Evolutionary conservation across 148 eudicot species (phyloP).

Genomic region (Camellia sinensis): DNA sequence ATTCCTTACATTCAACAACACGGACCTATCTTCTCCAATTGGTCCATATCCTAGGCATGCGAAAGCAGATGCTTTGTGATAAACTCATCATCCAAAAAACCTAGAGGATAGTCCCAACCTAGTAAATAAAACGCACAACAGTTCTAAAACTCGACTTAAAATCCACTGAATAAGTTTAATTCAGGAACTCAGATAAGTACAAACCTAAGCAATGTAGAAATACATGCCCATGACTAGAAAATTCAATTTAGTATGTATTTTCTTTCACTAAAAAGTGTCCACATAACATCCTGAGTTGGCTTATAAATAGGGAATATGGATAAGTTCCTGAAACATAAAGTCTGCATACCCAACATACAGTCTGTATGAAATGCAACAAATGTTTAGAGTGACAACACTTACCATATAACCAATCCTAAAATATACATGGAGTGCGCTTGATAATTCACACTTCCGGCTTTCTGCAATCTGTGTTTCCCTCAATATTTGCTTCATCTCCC

Average conservation of each 20-base stretch:
- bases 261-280: neutral
- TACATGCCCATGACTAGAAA: neutral
- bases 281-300: neutral
- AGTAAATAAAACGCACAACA: too few species aligned
- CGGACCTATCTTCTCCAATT: neutral
- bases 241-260: neutral
- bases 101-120: neutral
- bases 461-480: constrained; percentile 86
- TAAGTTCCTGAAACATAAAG: neutral
- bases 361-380: neutral
- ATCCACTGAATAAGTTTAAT: neutral
- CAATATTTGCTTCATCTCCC: constrained; percentile 78
- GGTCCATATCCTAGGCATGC: neutral
- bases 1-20: too few species aligned
- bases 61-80: neutral
- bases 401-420: constrained; percentile 98
- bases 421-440: constrained; percentile 72
- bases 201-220: neutral
- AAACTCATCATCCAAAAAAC: neutral
- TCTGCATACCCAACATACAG: neutral
- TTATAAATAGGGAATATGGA: neutral
- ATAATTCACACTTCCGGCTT: constrained; percentile 73
- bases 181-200: neutral
- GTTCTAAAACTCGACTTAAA: neutral
- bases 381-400: constrained; percentile 20